phyloP scores from a whole-genome alignment of 2,329 filamentous ascomycete species.

The Cladosporium colombiae region DNA sequence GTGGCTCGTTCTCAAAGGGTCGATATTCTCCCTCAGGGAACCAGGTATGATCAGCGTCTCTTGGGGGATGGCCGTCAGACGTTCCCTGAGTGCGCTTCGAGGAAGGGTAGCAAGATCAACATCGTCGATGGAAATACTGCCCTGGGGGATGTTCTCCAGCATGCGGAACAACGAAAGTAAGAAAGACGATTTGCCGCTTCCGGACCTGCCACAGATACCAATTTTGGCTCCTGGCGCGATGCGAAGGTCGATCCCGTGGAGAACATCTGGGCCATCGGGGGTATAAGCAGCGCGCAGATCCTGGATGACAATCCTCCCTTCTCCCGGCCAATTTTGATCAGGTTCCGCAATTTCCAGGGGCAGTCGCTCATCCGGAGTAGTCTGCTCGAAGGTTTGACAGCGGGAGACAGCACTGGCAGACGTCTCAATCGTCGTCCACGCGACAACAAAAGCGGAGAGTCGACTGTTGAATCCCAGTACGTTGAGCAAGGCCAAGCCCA shows the following conservation, averaged over 20 bases:
- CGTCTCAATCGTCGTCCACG: slow-evolving; percentile 61
- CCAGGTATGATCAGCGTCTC: not conserved
- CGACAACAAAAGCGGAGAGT: slow-evolving; percentile 51
- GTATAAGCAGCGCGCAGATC: not conserved
- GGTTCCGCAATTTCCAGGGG: not conserved
- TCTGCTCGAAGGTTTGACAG: slow-evolving; percentile 43
- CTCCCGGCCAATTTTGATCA: not conserved
- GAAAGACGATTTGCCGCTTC: slow-evolving; percentile 55
- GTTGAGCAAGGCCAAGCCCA: slow-evolving; percentile 39
- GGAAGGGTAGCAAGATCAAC: not conserved
- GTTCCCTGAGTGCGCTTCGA: not conserved
- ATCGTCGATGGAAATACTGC: not conserved
- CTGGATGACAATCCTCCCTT: not conserved
- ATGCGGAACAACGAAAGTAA: slow-evolving; percentile 40
- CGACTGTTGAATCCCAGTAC: slow-evolving; percentile 55
- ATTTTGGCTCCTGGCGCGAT: slow-evolving; percentile 52
- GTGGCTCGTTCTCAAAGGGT: not conserved
- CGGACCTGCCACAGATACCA: slow-evolving; percentile 56
- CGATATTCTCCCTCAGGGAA: not conserved
- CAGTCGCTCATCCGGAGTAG: slow-evolving; percentile 25
- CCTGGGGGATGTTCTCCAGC: not conserved
- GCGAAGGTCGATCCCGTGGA: slow-evolving; percentile 48
- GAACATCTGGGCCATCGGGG: slow-evolving; percentile 11
- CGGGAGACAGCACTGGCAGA: slow-evolving; percentile 58
- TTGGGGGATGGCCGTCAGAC: not conserved